Conservation (phyloP, 139 green algal species). For the Closterium sp. region DNA sequence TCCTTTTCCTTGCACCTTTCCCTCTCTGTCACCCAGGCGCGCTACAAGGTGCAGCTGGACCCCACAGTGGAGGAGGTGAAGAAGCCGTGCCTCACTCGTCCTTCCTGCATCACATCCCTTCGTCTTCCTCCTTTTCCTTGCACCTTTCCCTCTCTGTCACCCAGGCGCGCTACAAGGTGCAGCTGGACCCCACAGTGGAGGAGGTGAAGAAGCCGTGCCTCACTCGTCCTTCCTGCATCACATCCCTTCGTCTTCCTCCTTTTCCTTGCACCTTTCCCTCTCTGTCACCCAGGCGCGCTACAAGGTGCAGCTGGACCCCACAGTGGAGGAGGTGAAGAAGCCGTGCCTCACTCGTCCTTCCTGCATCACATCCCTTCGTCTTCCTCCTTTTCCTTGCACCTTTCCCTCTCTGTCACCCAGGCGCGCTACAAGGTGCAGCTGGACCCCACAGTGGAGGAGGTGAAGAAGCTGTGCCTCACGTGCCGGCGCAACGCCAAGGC, state of each 20-base stretch:
- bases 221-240: background rate
- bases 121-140: too few species aligned
- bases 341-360: background rate
- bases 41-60: too few species aligned
- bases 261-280: too few species aligned
- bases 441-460: slow-evolving; percentile 96
- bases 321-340: slow-evolving; percentile 66
- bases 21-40: too few species aligned
- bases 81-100: too few species aligned
- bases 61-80: too few species aligned
- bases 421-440: slow-evolving; percentile 88
- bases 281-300: slow-evolving; percentile 65
- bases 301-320: slow-evolving; percentile 94
- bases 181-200: too few species aligned
- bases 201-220: background rate
- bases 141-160: too few species aligned
- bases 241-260: background rate
- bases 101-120: too few species aligned
- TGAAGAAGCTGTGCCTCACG: slow-evolving; percentile 90
- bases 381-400: background rate
- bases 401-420: background rate
- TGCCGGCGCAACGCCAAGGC: slow-evolving; percentile 82
- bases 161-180: too few species aligned
- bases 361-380: background rate
- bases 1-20: too few species aligned